Base-by-base conservation (phyloP, 2,329 filamentous ascomycete species). In the Aschersonia sp. region DNA sequence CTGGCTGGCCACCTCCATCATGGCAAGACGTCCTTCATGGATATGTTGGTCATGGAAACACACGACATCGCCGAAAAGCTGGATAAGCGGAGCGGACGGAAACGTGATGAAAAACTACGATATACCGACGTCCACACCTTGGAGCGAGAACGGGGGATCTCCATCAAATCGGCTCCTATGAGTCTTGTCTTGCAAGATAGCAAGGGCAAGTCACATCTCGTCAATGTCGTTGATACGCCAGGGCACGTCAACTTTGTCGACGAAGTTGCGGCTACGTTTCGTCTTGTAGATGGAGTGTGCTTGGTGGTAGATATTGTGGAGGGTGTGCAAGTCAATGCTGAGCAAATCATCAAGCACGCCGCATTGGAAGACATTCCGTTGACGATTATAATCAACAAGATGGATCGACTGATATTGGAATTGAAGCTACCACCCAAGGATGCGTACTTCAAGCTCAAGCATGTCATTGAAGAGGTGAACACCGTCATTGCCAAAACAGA, bases 221-320 rank as follows among this genome's bases (percentile, higher is more conserved):
- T 98, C 67, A 97, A 97, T 66, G 81, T 98, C 48, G 73, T 98
- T 49, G 92, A 98, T 66, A 98, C 92, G 1, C 92, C 92, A 1
- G 92, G 92, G 6, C 92, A 98, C 62, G 92, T 97, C 60, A 95
- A 98, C 65, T 98, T 98, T 62, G 90, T 94, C 41, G 92, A 98
- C 61, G 92, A 98, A 65, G 87, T 98, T 39, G 92, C 92, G 7
- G 82, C 88, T 5, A 84, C 88, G 1, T 71, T 95, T 57, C 80
- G 92, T 41, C 68, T 98, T 46, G 89, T 85, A 4, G 92, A 98
- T 61, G 92, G 92, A 50, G 81, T 97, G 30, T 90, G 94, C 46
- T 69, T 98, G 45, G 83, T 98, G 11, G 89, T 98, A 12, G 92
- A 98, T 62, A 87, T 95, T 29, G 87, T 98, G 1, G 92, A 98